Percentiles rank a stretch among this genome's conserved stretches.
These are phyloP conservation scores for Macrolepiota fuliginosa DNA, from an alignment of 768 basidiomycete species.

Conservation along the genomic window DNA sequence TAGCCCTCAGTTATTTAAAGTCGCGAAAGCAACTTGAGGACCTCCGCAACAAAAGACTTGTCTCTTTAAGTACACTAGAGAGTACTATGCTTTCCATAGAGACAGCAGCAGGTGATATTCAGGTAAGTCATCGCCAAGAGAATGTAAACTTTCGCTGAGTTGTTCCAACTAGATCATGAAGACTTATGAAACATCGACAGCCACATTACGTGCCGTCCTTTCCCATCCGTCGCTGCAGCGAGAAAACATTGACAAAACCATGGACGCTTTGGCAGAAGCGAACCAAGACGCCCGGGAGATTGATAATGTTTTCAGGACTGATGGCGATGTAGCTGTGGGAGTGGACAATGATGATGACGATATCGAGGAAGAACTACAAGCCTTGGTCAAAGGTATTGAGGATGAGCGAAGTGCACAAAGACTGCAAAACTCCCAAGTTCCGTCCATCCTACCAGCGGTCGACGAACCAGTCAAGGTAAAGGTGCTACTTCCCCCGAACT, in stretches of 20 bases:
- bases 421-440: conserved; percentile 2
- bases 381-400: conserved; percentile 40
- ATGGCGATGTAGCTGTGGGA: conserved; percentile 58
- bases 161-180: conserved; percentile 65
- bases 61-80: conserved; percentile 71
- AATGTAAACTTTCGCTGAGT: neutral
- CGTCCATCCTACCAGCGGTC: neutral
- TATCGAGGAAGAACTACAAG: conserved; percentile 64
- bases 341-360: conserved; percentile 47
- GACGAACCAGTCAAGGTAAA: neutral
- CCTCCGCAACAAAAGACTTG: conserved; percentile 69
- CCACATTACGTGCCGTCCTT: conserved; percentile 73
- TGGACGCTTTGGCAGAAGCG: conserved; percentile 84
- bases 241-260: conserved; percentile 79
- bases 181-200: conserved; percentile 79
- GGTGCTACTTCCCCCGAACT: neutral
- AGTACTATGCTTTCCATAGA: conserved; percentile 81
- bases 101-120: conserved; percentile 83
- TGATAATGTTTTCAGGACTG: conserved; percentile 71
- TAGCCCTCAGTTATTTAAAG: conserved; percentile 76
- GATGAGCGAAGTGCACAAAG: conserved; percentile 10
- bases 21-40: conserved; percentile 82
- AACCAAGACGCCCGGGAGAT: conserved; percentile 82
- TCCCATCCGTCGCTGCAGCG: conserved; percentile 77
- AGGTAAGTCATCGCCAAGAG: conserved; percentile 44